Evolutionary conservation across 805 yeast species (phyloP), one percentile per base, ranked within the genome.

Genomic region (Trichomonascus vanleenenianus): DNA sequence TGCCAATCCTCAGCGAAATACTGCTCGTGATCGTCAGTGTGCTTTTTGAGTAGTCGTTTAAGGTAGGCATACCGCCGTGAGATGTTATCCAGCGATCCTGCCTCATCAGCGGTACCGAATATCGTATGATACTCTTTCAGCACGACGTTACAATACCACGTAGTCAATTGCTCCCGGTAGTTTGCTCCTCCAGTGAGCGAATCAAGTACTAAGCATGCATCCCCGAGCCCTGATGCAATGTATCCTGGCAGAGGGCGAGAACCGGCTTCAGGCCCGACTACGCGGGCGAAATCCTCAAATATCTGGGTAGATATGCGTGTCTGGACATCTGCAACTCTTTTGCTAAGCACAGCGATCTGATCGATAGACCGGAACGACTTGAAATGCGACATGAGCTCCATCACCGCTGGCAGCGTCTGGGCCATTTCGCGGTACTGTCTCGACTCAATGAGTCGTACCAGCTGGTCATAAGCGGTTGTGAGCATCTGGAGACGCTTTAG

Each of bases 61-160:
- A 86, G 85, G 61, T 83, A 91, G 30, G 88, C 75, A 61, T 79
- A 93, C 41, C 98, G 70, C 53, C 97, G 70, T 27, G 78, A 74
- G 43, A 93, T 65, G 62, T 93, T 93, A 48, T 93, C 98, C 49
- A 93, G 66, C 3, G 94, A 83, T 1, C 97, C 97, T 0, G 98
- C 98, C 64, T 93, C 98, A 55, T 88, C 97, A 11, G 79, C 72
- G 8, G 80, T 71, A 44, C 78, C 75, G 65, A 93, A 93, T 9
- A 93, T 86, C 18, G 77, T 67, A 31, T 74, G 74, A 38, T 91
- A 78, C 56, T 91, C 97, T 56, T 75, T 75, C 44, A 93, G 68
- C 50, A 83, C 79, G 27, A 71, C 71, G 46, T 75, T 76, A 49
- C 84, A 75, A 61, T 83, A 85, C 91, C 94, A 86, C 40, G 73